A percentile compares a stretch with the other conserved stretches of the same genome.
Conservation (phyloP, 768 basidiomycete species). For the Cystofilobasidium macerans region DNA sequence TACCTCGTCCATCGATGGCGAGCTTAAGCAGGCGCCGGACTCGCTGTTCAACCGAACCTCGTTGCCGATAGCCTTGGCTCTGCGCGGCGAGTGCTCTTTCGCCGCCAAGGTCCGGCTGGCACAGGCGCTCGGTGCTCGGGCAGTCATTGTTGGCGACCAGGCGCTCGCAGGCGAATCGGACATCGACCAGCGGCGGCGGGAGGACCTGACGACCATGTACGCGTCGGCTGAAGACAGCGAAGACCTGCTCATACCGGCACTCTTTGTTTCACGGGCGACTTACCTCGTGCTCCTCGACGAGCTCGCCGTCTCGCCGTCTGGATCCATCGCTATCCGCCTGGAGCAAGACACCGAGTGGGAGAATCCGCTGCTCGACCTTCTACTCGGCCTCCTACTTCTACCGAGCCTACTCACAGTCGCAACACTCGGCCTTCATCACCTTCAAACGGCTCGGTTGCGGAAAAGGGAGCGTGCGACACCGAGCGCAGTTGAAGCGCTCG, state of each 20-base stretch:
- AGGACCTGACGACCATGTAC: constrained; percentile 80
- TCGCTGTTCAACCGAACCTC: not conserved
- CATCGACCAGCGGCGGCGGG: constrained; percentile 41
- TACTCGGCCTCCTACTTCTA: constrained; percentile 69
- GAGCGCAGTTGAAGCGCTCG: constrained; percentile 62
- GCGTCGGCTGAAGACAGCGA: constrained; percentile 75
- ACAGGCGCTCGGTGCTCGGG: constrained; percentile 60
- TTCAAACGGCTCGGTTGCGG: constrained; percentile 42
- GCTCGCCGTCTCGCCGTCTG: constrained; percentile 59
- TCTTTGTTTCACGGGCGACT: constrained; percentile 76
- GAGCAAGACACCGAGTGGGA: constrained; percentile 52
- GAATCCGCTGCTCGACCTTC: constrained; percentile 44
- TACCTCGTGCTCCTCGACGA: constrained; percentile 60
- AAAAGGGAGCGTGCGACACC: constrained; percentile 62
- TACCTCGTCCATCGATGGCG: not conserved
- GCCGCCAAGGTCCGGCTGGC: constrained; percentile 70
- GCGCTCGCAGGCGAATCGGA: constrained; percentile 44
- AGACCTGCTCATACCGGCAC: constrained; percentile 70
- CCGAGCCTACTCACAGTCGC: constrained; percentile 80
- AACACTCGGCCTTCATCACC: constrained; percentile 77
- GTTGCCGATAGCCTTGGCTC: constrained; percentile 68
- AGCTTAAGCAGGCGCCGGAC: not conserved
- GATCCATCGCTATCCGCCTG: constrained; percentile 35
- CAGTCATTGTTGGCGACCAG: constrained; percentile 83
- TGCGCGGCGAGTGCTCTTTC: constrained; percentile 76